phyloP scores from a whole-genome alignment of 2,329 filamentous ascomycete species.

The Claviceps pazoutovae region DNA sequence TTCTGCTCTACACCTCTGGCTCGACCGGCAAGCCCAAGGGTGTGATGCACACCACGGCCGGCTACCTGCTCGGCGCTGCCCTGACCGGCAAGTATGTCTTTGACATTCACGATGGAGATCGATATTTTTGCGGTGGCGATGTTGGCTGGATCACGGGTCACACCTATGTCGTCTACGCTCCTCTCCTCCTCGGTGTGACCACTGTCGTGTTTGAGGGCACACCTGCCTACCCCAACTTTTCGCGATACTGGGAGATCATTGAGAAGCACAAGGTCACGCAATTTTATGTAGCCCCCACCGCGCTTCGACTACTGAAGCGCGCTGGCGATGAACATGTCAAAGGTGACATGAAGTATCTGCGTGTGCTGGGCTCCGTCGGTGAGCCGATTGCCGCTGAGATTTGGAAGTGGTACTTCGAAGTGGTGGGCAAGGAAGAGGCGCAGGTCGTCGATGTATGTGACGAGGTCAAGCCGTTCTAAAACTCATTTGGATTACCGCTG shows the following conservation, averaged over 20 bases:
- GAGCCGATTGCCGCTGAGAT: conserved; percentile 96
- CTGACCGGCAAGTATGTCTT: conserved; percentile 97
- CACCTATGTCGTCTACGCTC: conserved; percentile 95
- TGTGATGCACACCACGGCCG: conserved; percentile 92
- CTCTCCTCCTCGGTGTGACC: conserved; percentile 78
- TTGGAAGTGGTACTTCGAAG: conserved; percentile 99
- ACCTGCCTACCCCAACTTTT: conserved; percentile 94
- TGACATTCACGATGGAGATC: conserved; percentile 87
- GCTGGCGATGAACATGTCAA: conserved; percentile 88
- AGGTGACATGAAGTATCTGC: conserved; percentile 74
- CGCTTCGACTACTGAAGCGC: conserved; percentile 83
- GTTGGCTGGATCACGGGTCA: conserved; percentile 99
- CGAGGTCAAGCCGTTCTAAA: too few species aligned
- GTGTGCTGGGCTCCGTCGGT: conserved; percentile 86
- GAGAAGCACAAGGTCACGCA: conserved; percentile 90
- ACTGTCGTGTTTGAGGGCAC: conserved; percentile 98
- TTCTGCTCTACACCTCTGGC: conserved; percentile 94
- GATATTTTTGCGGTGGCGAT: conserved; percentile 95
- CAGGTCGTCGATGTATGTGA: conserved; percentile 80
- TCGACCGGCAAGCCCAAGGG: conserved; percentile 98
- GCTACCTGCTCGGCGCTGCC: conserved; percentile 88
- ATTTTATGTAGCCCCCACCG: conserved; percentile 96
- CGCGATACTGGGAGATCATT: conserved; percentile 97
- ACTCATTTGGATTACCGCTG: too few species aligned
- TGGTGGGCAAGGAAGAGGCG: conserved; percentile 82